Evolutionary conservation across 768 basidiomycete species (phyloP).

Genomic region (Phaffia tasmanica): DNA sequence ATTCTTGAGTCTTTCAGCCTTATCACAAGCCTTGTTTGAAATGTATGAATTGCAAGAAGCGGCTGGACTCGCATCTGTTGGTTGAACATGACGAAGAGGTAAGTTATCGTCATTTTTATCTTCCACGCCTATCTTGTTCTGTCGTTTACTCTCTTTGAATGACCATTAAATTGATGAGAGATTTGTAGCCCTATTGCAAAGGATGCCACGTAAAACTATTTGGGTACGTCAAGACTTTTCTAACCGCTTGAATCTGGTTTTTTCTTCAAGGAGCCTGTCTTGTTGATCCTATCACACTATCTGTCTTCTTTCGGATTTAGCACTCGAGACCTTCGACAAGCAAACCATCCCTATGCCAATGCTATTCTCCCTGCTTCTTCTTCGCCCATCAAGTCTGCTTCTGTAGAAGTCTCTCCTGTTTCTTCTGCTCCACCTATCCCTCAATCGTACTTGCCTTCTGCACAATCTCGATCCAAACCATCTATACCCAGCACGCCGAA

Average conservation of each 20-base stretch:
- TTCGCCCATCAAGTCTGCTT: background rate
- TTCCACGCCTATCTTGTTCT: background rate
- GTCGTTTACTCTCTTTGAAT: slow-evolving; percentile 35
- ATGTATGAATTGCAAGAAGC: slow-evolving; percentile 63
- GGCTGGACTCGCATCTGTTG: slow-evolving; percentile 63
- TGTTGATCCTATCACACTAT: background rate
- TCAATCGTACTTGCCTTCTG: too few relatives aligned
- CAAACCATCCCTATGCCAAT: background rate
- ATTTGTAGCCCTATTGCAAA: slow-evolving; percentile 49
- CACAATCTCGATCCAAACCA: background rate
- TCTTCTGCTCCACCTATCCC: background rate
- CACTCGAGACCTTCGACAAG: slow-evolving; percentile 2
- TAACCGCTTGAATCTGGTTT: background rate
- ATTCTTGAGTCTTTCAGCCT: slow-evolving; percentile 20
- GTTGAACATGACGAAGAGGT: slow-evolving; percentile 77
- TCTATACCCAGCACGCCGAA: background rate
- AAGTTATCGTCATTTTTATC: too few relatives aligned
- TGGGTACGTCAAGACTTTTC: slow-evolving; percentile 37
- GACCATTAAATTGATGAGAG: slow-evolving; percentile 1
- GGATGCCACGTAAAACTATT: slow-evolving; percentile 68
- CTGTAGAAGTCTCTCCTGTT: background rate
- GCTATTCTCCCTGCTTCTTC: background rate
- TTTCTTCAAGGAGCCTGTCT: background rate
- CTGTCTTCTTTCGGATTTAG: background rate
- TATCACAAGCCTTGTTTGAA: slow-evolving; percentile 58